Evolutionary conservation across 805 yeast genomes (phyloP), one percentile per base, ranked within the genome.

Genomic region (Candida palmyrensis): DNA sequence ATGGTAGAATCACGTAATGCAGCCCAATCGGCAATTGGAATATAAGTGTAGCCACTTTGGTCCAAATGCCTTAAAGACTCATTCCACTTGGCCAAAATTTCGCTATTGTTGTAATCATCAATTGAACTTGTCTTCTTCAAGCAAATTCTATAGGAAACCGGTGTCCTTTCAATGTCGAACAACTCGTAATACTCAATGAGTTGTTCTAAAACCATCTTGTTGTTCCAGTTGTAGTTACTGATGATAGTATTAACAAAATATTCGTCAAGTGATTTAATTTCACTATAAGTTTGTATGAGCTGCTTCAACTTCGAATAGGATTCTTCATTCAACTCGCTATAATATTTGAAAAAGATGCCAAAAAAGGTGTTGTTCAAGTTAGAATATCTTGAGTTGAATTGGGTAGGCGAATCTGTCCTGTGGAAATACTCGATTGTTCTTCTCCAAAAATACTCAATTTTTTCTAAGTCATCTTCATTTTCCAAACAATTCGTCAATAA

Each of bases 1-100:
- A 76, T 64, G 5, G 92, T 83, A 14, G 90, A 85, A 53, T 80
- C 88, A 61, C 89, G 75, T 37, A 84, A 56, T 2, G 90, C 82
- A 25, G 85, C 81, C 90, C 90, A 83, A 58, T 82, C 90, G 8
- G 92, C 90, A 52, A 77, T 78, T 5, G 90, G 88, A 44, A 83
- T 78, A 50, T 78, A 81, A 25, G 56, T 59, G 57, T 73, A 75
- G 8, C 77, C 77, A 32, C 66, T 68, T 21, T 70, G 73, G 38
- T 79, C 77, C 42, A 75, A 69, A 25, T 45, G 42, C 8, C 41
- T 30, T 25, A 79, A 56, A 29, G 73, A 57, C 30, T 72, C 69
- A 38, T 66, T 62, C 87, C 86, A 80, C 41, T 68, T 66, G 20
- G 55, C 48, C 40, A 77, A 54, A 39, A 86, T 79, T 37, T 75